Percentiles rank a stretch among this genome's conserved stretches.
Conservation (phyloP, 2,329 filamentous ascomycete species). For the Scedosporium apiospermum region DNA sequence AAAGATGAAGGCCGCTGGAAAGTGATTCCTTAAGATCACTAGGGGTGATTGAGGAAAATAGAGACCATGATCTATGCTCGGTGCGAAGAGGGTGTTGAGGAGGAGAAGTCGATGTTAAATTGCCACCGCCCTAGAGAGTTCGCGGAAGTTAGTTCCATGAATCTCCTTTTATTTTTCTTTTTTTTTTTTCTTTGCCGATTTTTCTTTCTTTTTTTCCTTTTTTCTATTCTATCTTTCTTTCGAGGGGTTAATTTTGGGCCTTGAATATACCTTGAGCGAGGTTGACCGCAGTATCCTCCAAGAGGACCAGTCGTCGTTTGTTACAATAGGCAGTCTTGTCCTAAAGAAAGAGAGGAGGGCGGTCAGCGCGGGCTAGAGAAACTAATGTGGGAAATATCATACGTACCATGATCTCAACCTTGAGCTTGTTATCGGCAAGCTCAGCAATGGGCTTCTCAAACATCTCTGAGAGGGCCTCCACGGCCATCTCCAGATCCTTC, state of each 20-base stretch:
- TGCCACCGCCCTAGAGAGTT: constrained; percentile 8
- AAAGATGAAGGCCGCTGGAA: too few relatives aligned
- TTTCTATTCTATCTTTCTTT: too few relatives aligned
- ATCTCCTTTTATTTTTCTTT: too few relatives aligned
- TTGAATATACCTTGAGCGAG: constrained; percentile 61
- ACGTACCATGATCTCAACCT: constrained; percentile 77
- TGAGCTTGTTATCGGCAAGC: constrained; percentile 75
- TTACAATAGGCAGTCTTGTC: constrained; percentile 98
- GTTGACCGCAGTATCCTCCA: constrained; percentile 90
- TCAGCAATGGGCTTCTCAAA: constrained; percentile 95
- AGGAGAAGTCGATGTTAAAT: constrained; percentile 5
- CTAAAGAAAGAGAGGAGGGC: constrained; percentile 1
- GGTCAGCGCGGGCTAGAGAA: background rate
- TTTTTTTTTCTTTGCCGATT: too few relatives aligned
- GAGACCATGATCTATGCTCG: background rate
- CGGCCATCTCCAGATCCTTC: constrained; percentile 93
- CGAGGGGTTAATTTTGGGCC: background rate
- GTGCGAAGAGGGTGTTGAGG: background rate
- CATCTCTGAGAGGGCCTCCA: constrained; percentile 96
- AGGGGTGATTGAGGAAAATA: too few relatives aligned
- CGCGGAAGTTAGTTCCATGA: background rate
- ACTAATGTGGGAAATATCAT: background rate
- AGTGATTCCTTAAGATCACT: too few relatives aligned
- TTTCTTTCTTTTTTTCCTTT: too few relatives aligned
- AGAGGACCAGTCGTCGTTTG: constrained; percentile 76